phyloP scores from a whole-genome alignment of 139 green algal genomes.

The Astrephomene gubernaculifera region DNA sequence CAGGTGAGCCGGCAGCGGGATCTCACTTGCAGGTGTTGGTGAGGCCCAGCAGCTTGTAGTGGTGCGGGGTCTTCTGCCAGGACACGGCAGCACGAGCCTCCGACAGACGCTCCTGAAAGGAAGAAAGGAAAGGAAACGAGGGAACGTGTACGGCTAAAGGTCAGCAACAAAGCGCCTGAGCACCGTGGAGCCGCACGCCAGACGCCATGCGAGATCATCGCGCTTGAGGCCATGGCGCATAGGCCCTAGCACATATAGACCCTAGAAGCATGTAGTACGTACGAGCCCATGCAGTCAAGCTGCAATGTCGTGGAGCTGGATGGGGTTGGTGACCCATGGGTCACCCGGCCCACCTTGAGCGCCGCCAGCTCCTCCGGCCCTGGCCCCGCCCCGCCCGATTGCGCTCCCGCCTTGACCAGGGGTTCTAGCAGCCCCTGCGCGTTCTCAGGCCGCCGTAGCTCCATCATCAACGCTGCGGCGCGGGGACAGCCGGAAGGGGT shows the following conservation, averaged over 20 bases:
- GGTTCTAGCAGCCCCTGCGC: constrained; percentile 48
- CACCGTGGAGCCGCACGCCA: too few relatives aligned
- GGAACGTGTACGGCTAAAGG: too few relatives aligned
- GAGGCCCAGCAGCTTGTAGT: constrained; percentile 77
- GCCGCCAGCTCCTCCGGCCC: neutral
- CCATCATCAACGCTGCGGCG: constrained; percentile 57
- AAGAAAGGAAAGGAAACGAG: neutral
- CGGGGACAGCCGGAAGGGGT: too few relatives aligned
- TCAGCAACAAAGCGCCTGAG: too few relatives aligned
- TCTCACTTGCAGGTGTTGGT: constrained; percentile 32
- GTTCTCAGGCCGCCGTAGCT: constrained; percentile 50
- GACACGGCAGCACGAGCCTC: constrained; percentile 27
- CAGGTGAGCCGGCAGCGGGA: too few relatives aligned
- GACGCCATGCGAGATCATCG: too few relatives aligned
- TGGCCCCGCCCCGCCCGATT: neutral
- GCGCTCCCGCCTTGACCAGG: neutral
- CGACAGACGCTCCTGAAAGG: constrained; percentile 21
- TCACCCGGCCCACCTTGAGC: neutral
- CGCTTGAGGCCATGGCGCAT: too few relatives aligned
- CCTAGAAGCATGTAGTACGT: too few relatives aligned
- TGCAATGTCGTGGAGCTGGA: too few relatives aligned
- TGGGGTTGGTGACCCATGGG: too few relatives aligned
- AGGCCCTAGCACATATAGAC: too few relatives aligned
- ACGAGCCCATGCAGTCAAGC: too few relatives aligned
- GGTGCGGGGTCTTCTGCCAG: constrained; percentile 67